These are phyloP conservation scores for Trichophaea hybrida DNA, from an alignment of 2,329 filamentous ascomycete genomes.

Conservation along the genomic window DNA sequence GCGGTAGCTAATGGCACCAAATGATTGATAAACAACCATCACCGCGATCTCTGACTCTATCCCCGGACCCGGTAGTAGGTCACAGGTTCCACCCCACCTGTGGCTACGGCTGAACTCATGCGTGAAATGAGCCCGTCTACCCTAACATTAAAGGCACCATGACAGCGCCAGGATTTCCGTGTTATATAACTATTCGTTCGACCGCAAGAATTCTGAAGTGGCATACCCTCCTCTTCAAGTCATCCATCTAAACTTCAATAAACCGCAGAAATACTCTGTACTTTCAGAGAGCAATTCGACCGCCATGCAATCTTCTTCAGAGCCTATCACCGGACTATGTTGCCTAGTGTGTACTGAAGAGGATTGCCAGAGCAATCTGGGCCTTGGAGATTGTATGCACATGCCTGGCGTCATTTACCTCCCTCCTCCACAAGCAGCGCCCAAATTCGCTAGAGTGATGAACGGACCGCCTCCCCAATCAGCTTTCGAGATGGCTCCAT, in stretches of 20 bases:
- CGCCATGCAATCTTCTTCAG: background rate
- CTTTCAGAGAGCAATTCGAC: background rate
- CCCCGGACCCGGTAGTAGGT: too few relatives aligned
- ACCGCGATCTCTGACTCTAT: too few relatives aligned
- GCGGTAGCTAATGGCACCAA: too few relatives aligned
- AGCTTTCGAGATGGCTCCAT: slow-evolving; percentile 3
- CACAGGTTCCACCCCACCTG: too few relatives aligned
- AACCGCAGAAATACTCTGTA: background rate
- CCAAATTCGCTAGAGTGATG: background rate
- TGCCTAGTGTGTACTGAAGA: background rate
- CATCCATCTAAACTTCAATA: background rate
- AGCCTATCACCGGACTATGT: background rate
- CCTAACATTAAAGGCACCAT: too few relatives aligned
- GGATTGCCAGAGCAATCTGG: background rate
- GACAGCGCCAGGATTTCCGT: too few relatives aligned
- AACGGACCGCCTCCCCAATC: background rate
- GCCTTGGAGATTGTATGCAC: background rate
- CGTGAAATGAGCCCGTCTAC: too few relatives aligned
- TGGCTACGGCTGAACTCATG: too few relatives aligned
- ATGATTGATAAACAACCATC: too few relatives aligned
- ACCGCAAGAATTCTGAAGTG: too few relatives aligned
- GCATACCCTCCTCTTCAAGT: too few relatives aligned
- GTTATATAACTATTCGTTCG: too few relatives aligned
- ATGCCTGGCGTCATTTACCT: slow-evolving; percentile 3
- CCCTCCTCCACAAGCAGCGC: background rate